Evolutionary conservation across 2,329 filamentous ascomycete genomes (phyloP).

Genomic region (Talaromyces pinophilus): DNA sequence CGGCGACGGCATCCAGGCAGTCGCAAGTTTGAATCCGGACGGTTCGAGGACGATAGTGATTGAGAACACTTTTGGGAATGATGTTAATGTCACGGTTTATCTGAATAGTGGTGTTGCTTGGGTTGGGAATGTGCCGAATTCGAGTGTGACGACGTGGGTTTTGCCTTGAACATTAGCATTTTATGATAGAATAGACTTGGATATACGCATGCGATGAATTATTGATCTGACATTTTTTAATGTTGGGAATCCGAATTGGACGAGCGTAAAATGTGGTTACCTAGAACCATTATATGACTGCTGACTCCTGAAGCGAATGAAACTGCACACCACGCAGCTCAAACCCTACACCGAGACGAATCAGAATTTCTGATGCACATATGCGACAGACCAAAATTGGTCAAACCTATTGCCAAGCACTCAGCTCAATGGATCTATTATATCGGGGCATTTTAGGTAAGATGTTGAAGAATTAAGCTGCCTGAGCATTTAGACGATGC

Average conservation of each 20-base stretch:
- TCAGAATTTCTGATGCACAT: neutral
- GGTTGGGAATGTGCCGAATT: slow-evolving; percentile 20
- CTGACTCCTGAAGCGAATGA: neutral
- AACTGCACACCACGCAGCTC: neutral
- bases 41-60: slow-evolving; percentile 20
- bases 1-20: slow-evolving; percentile 18
- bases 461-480: neutral
- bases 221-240: neutral
- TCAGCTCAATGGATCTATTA: neutral
- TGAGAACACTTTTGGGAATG: slow-evolving; percentile 19
- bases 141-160: slow-evolving; percentile 22
- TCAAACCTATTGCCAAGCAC: neutral
- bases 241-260: neutral
- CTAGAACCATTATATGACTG: neutral
- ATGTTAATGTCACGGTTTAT: slow-evolving; percentile 15
- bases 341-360: neutral
- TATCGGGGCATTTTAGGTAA: neutral
- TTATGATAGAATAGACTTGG: neutral
- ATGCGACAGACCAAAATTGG: neutral
- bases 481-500: neutral
- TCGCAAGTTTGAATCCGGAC: slow-evolving; percentile 21
- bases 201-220: neutral
- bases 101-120: slow-evolving; percentile 15
- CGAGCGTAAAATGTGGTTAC: neutral
- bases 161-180: slow-evolving; percentile 13